Evolutionary conservation across 345 rosid species (phyloP).

Genomic region (Pistacia vera): DNA sequence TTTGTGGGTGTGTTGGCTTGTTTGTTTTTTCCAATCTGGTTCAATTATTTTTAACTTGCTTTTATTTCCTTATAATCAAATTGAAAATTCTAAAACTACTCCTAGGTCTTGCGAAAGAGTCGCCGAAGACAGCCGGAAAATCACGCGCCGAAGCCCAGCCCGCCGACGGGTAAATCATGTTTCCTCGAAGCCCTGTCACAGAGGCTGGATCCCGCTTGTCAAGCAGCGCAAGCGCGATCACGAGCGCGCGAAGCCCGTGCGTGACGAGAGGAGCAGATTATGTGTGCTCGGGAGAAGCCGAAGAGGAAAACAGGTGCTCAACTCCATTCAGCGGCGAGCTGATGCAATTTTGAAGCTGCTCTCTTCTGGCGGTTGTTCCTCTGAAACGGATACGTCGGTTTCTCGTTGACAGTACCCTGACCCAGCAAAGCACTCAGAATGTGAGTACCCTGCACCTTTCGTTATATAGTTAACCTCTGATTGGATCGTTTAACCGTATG

Average conservation of each 20-base stretch:
- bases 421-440: slow-evolving; percentile 96
- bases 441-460: slow-evolving; percentile 29
- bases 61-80: not conserved
- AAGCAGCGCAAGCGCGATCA: slow-evolving; percentile 54
- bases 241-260: slow-evolving; percentile 39
- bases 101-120: slow-evolving; percentile 57
- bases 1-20: too few species aligned
- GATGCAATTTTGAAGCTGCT: slow-evolving; percentile 77
- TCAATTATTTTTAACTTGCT: not conserved
- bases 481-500: not conserved
- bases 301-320: slow-evolving; percentile 41
- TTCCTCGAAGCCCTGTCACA: slow-evolving; percentile 41
- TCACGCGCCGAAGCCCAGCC: slow-evolving; percentile 21
- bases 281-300: slow-evolving; percentile 7
- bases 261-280: slow-evolving; percentile 18
- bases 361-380: slow-evolving; percentile 50
- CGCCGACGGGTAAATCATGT: slow-evolving; percentile 6
- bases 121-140: slow-evolving; percentile 39
- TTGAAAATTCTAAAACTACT: not conserved
- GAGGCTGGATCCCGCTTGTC: slow-evolving; percentile 58
- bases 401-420: slow-evolving; percentile 92
- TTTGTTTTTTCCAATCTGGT: too few species aligned
- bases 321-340: slow-evolving; percentile 59
- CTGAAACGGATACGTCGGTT: slow-evolving; percentile 74
- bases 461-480: not conserved